Conservation (phyloP, 179 eudicot genomes). For the Drosera spatulata region DNA sequence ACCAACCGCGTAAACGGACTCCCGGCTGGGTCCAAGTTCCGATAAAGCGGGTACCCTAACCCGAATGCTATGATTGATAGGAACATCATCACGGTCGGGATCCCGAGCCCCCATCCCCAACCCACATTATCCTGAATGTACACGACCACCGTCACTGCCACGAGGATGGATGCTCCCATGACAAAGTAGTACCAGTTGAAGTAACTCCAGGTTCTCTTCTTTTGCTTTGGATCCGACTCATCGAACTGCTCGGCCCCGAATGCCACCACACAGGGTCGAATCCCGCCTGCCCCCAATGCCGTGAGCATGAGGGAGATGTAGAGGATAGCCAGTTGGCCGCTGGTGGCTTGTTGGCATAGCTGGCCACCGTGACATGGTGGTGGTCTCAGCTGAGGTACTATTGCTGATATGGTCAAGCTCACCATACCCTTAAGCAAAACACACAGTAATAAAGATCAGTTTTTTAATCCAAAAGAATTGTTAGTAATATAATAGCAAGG, state of each 20-base stretch:
- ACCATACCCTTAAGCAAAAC: slow-evolving; percentile 40
- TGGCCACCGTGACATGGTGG: slow-evolving; percentile 17
- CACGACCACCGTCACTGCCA: slow-evolving; percentile 61
- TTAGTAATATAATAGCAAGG: too few species aligned
- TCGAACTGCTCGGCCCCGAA: slow-evolving; percentile 76
- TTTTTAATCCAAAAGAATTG: too few species aligned
- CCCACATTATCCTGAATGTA: slow-evolving; percentile 56
- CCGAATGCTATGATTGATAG: slow-evolving; percentile 36
- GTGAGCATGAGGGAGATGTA: slow-evolving; percentile 38
- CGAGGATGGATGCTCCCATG: slow-evolving; percentile 53
- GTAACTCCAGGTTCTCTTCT: slow-evolving; percentile 49
- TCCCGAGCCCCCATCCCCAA: slow-evolving; percentile 74
- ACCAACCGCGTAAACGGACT: slow-evolving; percentile 67
- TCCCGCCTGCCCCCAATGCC: slow-evolving; percentile 66
- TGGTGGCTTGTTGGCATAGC: slow-evolving; percentile 35
- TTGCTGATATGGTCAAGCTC: slow-evolving; percentile 46
- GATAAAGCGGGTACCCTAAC: slow-evolving; percentile 43
- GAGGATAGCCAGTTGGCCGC: slow-evolving; percentile 38
- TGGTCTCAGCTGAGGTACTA: slow-evolving; percentile 47
- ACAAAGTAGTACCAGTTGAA: slow-evolving; percentile 77
- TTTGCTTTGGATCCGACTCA: slow-evolving; percentile 40
- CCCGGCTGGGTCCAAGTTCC: slow-evolving; percentile 48
- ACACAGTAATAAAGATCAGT: too few species aligned
- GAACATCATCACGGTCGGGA: slow-evolving; percentile 43
- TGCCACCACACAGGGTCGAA: slow-evolving; percentile 68